Evolutionary conservation across 2,329 filamentous ascomycete genomes (phyloP), one percentile per base, ranked within the genome.

Genomic region (Fusarium lateritium): DNA sequence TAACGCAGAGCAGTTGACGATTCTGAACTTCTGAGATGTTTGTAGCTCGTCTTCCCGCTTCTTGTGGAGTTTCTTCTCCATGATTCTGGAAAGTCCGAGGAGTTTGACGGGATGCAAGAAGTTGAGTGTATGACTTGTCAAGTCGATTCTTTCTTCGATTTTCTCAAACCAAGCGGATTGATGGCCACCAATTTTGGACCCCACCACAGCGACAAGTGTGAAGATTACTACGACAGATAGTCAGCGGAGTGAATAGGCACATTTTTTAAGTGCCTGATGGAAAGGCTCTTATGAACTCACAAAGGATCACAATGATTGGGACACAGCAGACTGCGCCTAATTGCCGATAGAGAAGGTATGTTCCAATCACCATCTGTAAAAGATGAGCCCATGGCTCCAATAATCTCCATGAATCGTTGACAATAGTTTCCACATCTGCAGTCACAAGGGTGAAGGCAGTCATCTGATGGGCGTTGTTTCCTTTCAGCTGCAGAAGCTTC

Each of bases 351-450:
- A 53, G 50, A 8, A 53, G 50, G 10, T 53, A 53, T 3, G 50
- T 53, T n/a, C 50, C 50, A 22, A 53, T 53, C 6, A 17, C 13
- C 5, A 53, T 53, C 9, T 53, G 50, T 21, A 53, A 19, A 9
- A 53, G 38, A 34, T 53, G 38, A 24, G 50, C 50, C 39, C 50
- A 53, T 34, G 50, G 50, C 26, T 53, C 50, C 15, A 53, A 17
- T 7, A 53, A 13, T n/a, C 50, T 53, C 50, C 50, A 53, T 43
- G 50, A 53, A 19, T 53, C 50, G 15, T 33, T 53, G 8, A 53
- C 50, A 13, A 53, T 53, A 8, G 50, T 53, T 33, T 53, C 50
- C 2, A 53, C 50, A 43, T 53, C 50, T 5, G 50, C 50, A 24
- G 50, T 53, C 5, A 43, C 26, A 17, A 53, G 50, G 3, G 50